Evolutionary conservation across 768 basidiomycete genomes (phyloP).

Genomic region (Lactarius akahatsu): DNA sequence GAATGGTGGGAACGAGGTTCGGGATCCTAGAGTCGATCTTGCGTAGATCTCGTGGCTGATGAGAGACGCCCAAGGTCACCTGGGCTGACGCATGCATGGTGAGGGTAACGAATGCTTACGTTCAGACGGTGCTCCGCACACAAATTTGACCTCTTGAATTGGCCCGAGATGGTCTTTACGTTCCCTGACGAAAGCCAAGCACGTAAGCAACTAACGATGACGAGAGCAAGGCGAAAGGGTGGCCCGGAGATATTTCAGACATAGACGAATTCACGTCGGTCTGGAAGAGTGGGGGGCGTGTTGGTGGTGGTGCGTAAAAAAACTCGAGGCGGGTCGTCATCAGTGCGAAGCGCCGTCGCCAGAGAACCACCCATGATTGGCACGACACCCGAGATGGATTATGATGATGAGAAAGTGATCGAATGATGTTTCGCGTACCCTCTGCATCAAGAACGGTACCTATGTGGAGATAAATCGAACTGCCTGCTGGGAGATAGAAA

Average conservation of each 20-base stretch:
- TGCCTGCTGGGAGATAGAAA: slow-evolving; percentile 29
- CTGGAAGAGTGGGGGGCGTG: slow-evolving; percentile 15
- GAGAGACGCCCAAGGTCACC: slow-evolving; percentile 29
- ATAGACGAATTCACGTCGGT: slow-evolving; percentile 6
- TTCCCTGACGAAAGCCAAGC: slow-evolving; percentile 50
- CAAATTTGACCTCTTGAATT: slow-evolving; percentile 88
- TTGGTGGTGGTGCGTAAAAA: slow-evolving; percentile 20
- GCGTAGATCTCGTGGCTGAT: slow-evolving; percentile 88
- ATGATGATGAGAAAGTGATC: slow-evolving; percentile 14
- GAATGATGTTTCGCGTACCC: slow-evolving; percentile 44
- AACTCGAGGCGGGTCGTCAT: slow-evolving; percentile 19
- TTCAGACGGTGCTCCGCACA: slow-evolving; percentile 86
- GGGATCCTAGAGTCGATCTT: slow-evolving; percentile 95
- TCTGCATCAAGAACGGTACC: slow-evolving; percentile 86
- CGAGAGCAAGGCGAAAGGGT: slow-evolving; percentile 20
- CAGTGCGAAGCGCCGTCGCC: slow-evolving; percentile 4
- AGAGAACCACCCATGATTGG: slow-evolving; percentile 32
- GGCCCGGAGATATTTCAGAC: slow-evolving; percentile 7
- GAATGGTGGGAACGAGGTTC: slow-evolving; percentile 92
- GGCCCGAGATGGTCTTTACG: slow-evolving; percentile 84
- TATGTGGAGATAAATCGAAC: slow-evolving; percentile 36
- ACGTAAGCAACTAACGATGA: slow-evolving; percentile 30
- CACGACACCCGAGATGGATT: slow-evolving; percentile 24
- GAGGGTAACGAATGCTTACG: slow-evolving; percentile 50
- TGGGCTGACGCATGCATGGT: slow-evolving; percentile 9